These are phyloP conservation scores for Trichosanthes truncata DNA, from an alignment of 306 rosid genomes.

Conservation along the genomic window DNA sequence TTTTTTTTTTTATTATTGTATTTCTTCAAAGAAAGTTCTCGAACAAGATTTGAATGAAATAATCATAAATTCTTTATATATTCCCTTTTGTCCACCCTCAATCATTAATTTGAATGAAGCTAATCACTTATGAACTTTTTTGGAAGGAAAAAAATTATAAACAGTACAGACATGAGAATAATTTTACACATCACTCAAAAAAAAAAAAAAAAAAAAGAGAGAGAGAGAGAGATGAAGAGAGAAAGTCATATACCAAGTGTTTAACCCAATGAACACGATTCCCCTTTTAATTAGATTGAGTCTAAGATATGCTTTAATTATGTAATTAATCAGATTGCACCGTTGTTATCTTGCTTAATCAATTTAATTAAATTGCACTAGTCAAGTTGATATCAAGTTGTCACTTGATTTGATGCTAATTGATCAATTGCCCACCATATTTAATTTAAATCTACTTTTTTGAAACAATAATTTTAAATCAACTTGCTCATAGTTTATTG, in stretches of 20 bases:
- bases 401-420: conserved; percentile 1
- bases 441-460: not conserved
- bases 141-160: not conserved
- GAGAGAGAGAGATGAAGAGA: not conserved
- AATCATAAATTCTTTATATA: not conserved
- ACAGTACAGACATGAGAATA: not conserved
- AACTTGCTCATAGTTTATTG: not conserved
- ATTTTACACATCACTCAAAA: not conserved
- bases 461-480: not conserved
- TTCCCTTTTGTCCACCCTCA: not conserved
- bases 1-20: not conserved
- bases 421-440: not conserved
- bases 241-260: not conserved
- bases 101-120: not conserved
- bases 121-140: not conserved
- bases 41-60: not conserved
- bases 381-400: conserved; percentile 3
- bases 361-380: not conserved
- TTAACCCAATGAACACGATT: not conserved
- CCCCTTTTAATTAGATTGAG: not conserved
- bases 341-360: not conserved
- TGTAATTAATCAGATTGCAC: not conserved
- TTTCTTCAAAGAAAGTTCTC: not conserved
- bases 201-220: not conserved
- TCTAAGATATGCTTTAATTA: not conserved